Evolutionary conservation across 495 filamentous ascomycete species (phyloP), one percentile per base, ranked within the genome.

Genomic region (Hypoxylon perforatum): DNA sequence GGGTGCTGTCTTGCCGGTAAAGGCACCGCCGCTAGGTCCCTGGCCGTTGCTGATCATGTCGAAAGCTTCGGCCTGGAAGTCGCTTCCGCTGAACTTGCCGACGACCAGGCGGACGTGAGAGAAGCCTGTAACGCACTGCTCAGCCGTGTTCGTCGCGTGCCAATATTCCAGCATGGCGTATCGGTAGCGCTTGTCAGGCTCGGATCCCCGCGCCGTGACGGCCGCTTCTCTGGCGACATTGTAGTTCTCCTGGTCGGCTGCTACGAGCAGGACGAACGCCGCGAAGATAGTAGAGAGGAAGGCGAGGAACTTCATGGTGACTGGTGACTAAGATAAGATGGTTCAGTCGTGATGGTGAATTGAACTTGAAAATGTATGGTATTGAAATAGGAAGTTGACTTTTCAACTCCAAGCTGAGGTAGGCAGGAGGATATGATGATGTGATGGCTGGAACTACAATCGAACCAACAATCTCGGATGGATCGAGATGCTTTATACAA

Each of bases 391-490:
- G n/a, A n/a, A n/a, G n/a, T n/a, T n/a, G n/a, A n/a, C n/a, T n/a
- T n/a, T n/a, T n/a, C n/a, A n/a, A n/a, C n/a, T n/a, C n/a, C n/a
- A n/a, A n/a, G n/a, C n/a, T n/a, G n/a, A n/a, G n/a, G n/a, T n/a
- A n/a, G n/a, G n/a, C n/a, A n/a, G n/a, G n/a, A n/a, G n/a, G n/a
- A n/a, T n/a, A n/a, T n/a, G n/a, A n/a, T n/a, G n/a, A n/a, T 41
- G 38, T 41, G n/a, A 41, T 41, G 38, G 30, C n/a, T n/a, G n/a
- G n/a, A n/a, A n/a, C 30, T 35, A 35, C 30, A 41, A 41, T 41
- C n/a, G 4, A 12, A 41, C 4, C 38, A 4, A 41, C 4, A 41
- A 7, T 41, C n/a, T n/a, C 3, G 15, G 38, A 15, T 14, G 38
- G n/a, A 12, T 10, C n/a, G 4, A 12, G 15, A 41, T 15, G 15